phyloP scores from a whole-genome alignment of 345 rosid genomes.

The Sonneratia alba region DNA sequence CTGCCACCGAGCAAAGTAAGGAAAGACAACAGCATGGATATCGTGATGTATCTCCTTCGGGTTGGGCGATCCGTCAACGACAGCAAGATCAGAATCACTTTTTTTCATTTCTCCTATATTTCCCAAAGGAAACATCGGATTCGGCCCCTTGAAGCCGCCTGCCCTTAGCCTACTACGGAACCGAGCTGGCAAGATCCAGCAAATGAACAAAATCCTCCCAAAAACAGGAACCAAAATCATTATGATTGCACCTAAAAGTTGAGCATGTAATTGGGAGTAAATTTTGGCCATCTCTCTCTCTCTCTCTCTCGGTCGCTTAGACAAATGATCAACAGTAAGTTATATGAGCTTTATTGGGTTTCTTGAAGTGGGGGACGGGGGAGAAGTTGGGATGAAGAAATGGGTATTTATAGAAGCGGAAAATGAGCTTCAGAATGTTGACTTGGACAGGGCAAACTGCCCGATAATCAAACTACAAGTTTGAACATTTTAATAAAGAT shows the following conservation, averaged over 20 bases:
- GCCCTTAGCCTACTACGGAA: constrained; percentile 42
- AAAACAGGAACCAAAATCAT: constrained; percentile 19
- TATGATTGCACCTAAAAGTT: constrained; percentile 1
- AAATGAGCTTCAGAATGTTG: no score
- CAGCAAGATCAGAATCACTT: neutral
- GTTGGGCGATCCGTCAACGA: constrained; percentile 7
- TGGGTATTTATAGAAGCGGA: constrained; percentile 23
- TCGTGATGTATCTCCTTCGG: constrained; percentile 40
- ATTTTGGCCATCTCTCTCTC: neutral
- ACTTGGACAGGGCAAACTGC: no score
- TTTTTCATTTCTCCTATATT: constrained; percentile 52
- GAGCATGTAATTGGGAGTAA: neutral
- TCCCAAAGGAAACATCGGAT: constrained; percentile 71
- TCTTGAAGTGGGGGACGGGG: neutral
- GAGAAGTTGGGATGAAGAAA: neutral
- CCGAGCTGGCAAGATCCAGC: constrained; percentile 51
- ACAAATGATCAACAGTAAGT: neutral
- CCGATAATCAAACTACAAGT: no score
- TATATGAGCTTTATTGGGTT: neutral
- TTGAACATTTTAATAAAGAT: no score
- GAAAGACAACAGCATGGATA: constrained; percentile 69
- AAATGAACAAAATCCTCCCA: constrained; percentile 30
- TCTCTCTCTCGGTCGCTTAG: neutral
- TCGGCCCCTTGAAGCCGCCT: constrained; percentile 67
- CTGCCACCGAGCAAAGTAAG: constrained; percentile 79